A percentile compares a stretch with the other conserved stretches of the same genome.
Conservation (phyloP, 805 yeast species). For the Saturnispora galanensis region DNA sequence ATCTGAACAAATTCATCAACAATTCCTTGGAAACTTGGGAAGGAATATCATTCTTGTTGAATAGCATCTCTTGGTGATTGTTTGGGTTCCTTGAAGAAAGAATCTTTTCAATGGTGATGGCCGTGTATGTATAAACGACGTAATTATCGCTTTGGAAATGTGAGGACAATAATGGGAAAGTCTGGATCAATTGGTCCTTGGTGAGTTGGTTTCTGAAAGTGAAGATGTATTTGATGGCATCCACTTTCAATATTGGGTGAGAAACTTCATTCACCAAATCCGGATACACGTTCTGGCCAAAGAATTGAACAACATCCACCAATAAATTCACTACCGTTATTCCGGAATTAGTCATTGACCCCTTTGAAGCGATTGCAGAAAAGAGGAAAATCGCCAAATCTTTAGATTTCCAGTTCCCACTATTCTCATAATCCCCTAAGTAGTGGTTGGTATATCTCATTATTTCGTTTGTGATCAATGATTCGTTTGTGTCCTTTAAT, state of each 20-base stretch:
- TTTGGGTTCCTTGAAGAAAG: slow-evolving; percentile 60
- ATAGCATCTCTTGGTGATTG: slow-evolving; percentile 48
- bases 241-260: slow-evolving; percentile 78
- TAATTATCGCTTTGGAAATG: slow-evolving; percentile 59
- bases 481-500: slow-evolving; percentile 69
- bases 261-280: slow-evolving; percentile 54
- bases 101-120: slow-evolving; percentile 85
- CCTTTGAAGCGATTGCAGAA: slow-evolving; percentile 85
- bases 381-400: slow-evolving; percentile 82
- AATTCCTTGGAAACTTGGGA: slow-evolving; percentile 49
- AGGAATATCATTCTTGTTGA: slow-evolving; percentile 63
- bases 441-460: slow-evolving; percentile 63
- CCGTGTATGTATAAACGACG: slow-evolving; percentile 87
- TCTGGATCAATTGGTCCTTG: slow-evolving; percentile 68
- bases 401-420: slow-evolving; percentile 88
- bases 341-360: slow-evolving; percentile 77
- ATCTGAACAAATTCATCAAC: slow-evolving; percentile 53
- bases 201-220: slow-evolving; percentile 89
- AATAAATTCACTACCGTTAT: slow-evolving; percentile 77
- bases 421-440: slow-evolving; percentile 35
- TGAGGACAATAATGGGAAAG: slow-evolving; percentile 67
- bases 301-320: slow-evolving; percentile 81
- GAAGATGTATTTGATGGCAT: slow-evolving; percentile 85
- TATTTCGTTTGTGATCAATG: slow-evolving; percentile 62
- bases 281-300: slow-evolving; percentile 68